Percentiles rank a stretch among this genome's conserved stretches.
These are phyloP conservation scores for Boletus edulis DNA, from an alignment of 768 basidiomycete species.

Conservation along the genomic window DNA sequence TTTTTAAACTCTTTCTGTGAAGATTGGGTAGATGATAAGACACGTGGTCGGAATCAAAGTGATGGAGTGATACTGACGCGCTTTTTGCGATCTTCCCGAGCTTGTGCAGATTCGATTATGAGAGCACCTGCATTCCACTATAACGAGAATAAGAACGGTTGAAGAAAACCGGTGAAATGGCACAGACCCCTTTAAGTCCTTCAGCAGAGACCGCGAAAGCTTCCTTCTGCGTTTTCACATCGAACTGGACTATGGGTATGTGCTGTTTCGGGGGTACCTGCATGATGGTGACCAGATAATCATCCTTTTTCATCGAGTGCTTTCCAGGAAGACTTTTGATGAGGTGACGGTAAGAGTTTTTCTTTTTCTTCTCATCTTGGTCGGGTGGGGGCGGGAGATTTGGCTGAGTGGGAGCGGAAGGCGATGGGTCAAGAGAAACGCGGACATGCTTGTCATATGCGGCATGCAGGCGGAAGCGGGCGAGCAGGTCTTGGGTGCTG, in stretches of 20 bases:
- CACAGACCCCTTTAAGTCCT: constrained; percentile 68
- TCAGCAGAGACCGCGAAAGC: constrained; percentile 73
- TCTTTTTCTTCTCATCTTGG: constrained; percentile 65
- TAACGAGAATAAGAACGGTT: constrained; percentile 10
- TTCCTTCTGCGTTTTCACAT: constrained; percentile 63
- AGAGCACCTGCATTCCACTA: constrained; percentile 69
- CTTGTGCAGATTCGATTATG: constrained; percentile 68
- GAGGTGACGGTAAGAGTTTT: constrained; percentile 74
- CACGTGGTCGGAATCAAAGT: constrained; percentile 8
- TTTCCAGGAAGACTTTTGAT: constrained; percentile 78
- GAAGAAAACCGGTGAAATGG: constrained; percentile 11
- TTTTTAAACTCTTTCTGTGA: constrained; percentile 70
- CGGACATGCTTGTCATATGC: constrained; percentile 84
- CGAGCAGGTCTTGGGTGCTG: constrained; percentile 78
- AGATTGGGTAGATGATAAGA: constrained; percentile 3
- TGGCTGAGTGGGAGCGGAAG: constrained; percentile 31
- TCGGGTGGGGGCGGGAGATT: constrained; percentile 48
- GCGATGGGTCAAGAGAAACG: constrained; percentile 36
- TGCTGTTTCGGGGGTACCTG: constrained; percentile 70
- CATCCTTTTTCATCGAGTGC: constrained; percentile 79
- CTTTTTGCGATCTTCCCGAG: constrained; percentile 74
- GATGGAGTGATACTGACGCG: constrained; percentile 47
- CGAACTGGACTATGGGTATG: constrained; percentile 59
- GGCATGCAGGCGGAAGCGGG: constrained; percentile 64
- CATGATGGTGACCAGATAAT: constrained; percentile 65